A percentile compares a stretch with the other conserved stretches of the same genome.
Evolutionary conservation across 208 protist species (phyloP).

Genomic region (Naegleria gruberi): DNA sequence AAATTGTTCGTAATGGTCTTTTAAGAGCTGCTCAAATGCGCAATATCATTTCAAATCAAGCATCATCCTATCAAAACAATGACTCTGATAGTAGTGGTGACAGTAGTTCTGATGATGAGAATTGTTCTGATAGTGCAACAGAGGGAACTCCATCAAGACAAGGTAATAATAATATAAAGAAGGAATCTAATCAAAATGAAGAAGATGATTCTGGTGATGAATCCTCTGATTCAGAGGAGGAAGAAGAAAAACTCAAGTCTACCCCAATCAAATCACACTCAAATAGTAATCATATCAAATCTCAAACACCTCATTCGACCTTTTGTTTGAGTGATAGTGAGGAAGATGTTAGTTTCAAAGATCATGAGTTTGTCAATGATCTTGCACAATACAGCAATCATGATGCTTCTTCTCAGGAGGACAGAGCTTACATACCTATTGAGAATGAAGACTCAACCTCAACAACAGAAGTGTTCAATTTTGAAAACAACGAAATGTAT

Average conservation of each 20-base stretch:
- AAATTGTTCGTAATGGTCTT: background rate
- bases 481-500: background rate
- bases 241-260: background rate
- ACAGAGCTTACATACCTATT: background rate
- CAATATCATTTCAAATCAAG: background rate
- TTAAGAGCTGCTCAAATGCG: too few species aligned
- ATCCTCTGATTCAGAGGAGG: too few species aligned
- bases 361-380: background rate
- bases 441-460: background rate
- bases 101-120: background rate
- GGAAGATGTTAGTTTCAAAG: background rate
- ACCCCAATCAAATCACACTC: background rate
- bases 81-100: background rate
- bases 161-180: background rate
- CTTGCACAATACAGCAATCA: background rate
- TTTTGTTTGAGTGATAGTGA: background rate
- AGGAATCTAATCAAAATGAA: background rate
- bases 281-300: background rate
- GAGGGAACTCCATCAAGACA: background rate
- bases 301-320: background rate
- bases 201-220: background rate
- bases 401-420: background rate
- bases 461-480: background rate
- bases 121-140: background rate
- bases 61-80: background rate